Evolutionary conservation across 148 eudicot species (phyloP).

Genomic region (Bassia scoparia): DNA sequence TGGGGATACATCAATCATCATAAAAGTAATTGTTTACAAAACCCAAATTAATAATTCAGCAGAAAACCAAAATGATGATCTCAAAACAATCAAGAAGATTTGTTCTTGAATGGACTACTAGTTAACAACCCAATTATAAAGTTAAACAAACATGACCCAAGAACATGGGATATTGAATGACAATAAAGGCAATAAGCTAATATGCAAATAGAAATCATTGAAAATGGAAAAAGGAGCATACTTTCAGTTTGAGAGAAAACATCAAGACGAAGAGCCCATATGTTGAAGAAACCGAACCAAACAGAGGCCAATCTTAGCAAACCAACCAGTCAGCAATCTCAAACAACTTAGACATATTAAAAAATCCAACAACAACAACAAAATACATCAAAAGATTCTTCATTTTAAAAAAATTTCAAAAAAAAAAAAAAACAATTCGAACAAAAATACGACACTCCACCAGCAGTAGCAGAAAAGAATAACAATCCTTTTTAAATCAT

Average conservation of each 20-base stretch:
- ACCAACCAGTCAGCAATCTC: too few species aligned
- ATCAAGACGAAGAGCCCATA: slow-evolving; percentile 91
- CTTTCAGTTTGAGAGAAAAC: slow-evolving; percentile 57
- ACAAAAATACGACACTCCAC: too few species aligned
- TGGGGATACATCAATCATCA: slow-evolving; percentile 1
- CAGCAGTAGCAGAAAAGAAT: too few species aligned
- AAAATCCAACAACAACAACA: too few species aligned
- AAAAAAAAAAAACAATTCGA: too few species aligned
- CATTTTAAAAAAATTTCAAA: too few species aligned
- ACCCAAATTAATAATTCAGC: slow-evolving; percentile 5
- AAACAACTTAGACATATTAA: too few species aligned
- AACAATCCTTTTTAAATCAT: too few species aligned
- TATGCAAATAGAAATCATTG: not conserved
- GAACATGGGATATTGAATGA: not conserved
- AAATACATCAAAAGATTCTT: too few species aligned
- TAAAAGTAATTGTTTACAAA: slow-evolving; percentile 5
- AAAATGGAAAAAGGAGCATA: not conserved
- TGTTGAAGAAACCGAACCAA: slow-evolving; percentile 94
- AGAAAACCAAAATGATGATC: slow-evolving; percentile 18
- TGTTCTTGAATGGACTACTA: slow-evolving; percentile 14
- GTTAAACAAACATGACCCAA: slow-evolving; percentile 10
- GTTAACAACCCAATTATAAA: not conserved
- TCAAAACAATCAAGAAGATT: slow-evolving; percentile 1
- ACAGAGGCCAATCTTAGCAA: slow-evolving; percentile 80
- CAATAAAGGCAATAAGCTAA: not conserved